A percentile compares a stretch with the other conserved stretches of the same genome.
phyloP scores from a whole-genome alignment of 2,329 filamentous ascomycete species.

The Fusarium poae region DNA sequence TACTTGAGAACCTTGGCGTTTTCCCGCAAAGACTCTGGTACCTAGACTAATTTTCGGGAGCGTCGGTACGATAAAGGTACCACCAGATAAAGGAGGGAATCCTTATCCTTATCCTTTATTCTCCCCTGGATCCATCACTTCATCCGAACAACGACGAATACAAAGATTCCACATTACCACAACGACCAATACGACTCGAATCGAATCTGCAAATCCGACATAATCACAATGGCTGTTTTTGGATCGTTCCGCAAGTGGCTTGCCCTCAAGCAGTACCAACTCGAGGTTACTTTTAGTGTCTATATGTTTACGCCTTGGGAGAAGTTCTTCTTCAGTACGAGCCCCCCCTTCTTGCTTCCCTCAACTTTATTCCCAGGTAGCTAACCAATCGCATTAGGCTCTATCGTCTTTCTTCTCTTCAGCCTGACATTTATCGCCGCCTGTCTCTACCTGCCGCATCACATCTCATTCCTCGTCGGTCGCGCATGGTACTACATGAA shows the following conservation, averaged over 20 bases:
- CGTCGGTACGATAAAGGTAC: slow-evolving; percentile 39
- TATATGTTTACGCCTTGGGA: slow-evolving; percentile 98
- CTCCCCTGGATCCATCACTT: slow-evolving; percentile 30
- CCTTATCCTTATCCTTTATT: slow-evolving; percentile 28
- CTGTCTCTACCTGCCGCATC: slow-evolving; percentile 92
- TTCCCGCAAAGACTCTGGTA: slow-evolving; percentile 14
- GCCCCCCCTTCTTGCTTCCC: background rate
- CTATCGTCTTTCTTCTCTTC: slow-evolving; percentile 89
- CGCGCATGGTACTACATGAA: slow-evolving; percentile 96
- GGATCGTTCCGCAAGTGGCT: slow-evolving; percentile 82
- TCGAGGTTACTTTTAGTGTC: slow-evolving; percentile 95
- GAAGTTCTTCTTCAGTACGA: slow-evolving; percentile 96
- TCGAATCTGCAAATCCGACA: slow-evolving; percentile 1
- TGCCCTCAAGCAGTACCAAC: slow-evolving; percentile 95
- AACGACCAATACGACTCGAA: background rate
- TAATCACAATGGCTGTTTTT: slow-evolving; percentile 53
- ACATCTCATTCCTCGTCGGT: slow-evolving; percentile 83
- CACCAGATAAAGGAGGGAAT: slow-evolving; percentile 32
- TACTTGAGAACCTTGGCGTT: slow-evolving; percentile 5
- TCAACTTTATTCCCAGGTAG: background rate
- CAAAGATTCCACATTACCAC: background rate
- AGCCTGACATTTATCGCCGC: slow-evolving; percentile 88
- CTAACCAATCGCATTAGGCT: slow-evolving; percentile 71
- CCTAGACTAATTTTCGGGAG: slow-evolving; percentile 38
- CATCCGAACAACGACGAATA: background rate